A percentile compares a stretch with the other conserved stretches of the same genome.
Evolutionary conservation across 169 alveolate species (phyloP).

Genomic region (Cryptosporidium tyzzeri): DNA sequence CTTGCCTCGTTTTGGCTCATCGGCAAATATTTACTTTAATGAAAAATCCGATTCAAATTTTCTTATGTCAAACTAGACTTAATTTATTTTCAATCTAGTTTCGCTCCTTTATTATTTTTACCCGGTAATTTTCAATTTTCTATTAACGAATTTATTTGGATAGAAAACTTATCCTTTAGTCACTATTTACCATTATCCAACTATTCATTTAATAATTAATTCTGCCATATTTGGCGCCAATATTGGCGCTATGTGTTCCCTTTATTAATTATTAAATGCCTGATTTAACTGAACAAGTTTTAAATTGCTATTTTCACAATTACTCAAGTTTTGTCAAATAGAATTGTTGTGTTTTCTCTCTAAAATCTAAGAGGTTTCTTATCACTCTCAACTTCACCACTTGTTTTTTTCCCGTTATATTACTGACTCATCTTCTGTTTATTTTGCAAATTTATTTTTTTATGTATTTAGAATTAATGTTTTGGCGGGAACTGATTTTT

Average conservation of each 20-base stretch:
- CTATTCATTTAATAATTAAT: background rate
- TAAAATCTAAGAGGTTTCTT: background rate
- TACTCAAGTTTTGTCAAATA: too few relatives aligned
- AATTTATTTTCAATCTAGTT: background rate
- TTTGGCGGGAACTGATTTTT: background rate
- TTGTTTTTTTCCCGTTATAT: too few relatives aligned
- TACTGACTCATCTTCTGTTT: background rate
- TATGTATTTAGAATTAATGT: too few relatives aligned
- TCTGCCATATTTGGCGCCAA: background rate
- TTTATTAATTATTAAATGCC: background rate
- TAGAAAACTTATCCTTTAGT: background rate
- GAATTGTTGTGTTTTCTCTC: background rate
- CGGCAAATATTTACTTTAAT: slow-evolving; percentile 20
- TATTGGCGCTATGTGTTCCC: background rate
- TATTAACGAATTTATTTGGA: background rate
- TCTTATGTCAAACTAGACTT: slow-evolving; percentile 21
- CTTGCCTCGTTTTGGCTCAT: slow-evolving; percentile 77
- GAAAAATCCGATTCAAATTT: slow-evolving; percentile 9
- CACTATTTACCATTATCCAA: background rate
- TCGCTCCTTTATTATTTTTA: background rate
- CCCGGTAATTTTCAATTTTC: background rate
- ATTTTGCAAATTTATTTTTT: too few relatives aligned
- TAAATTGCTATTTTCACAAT: background rate
- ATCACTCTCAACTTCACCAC: background rate
- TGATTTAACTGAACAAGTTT: background rate